phyloP scores from a whole-genome alignment of 2,329 filamentous ascomycete genomes.

The Escovopsis sp. region DNA sequence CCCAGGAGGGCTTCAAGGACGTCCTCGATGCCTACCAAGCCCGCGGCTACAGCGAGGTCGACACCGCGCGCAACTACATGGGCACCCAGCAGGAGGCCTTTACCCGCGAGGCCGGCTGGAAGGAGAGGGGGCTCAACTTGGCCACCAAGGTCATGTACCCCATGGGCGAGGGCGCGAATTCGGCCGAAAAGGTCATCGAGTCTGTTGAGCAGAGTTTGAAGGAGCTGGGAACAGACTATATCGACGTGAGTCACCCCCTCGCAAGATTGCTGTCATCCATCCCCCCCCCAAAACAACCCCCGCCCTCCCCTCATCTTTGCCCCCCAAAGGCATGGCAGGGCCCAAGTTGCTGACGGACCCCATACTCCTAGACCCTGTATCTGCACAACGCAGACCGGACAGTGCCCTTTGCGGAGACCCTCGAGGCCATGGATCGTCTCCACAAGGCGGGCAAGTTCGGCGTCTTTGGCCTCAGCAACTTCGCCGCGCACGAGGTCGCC shows the following conservation, averaged over 20 bases:
- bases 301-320: too few species aligned
- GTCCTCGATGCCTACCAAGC: constrained; percentile 61
- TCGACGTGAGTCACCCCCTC: constrained; percentile 40
- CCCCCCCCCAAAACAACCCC: too few species aligned
- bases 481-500: constrained; percentile 73
- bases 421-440: constrained; percentile 62
- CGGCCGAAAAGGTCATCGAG: constrained; percentile 46
- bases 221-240: constrained; percentile 56
- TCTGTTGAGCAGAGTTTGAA: constrained; percentile 53
- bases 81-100: constrained; percentile 63
- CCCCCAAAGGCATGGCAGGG: too few species aligned
- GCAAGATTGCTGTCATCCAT: too few species aligned
- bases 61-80: constrained; percentile 67
- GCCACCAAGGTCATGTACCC: constrained; percentile 69
- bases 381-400: constrained; percentile 36
- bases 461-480: constrained; percentile 68
- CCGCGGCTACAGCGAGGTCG: constrained; percentile 72
- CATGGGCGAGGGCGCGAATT: constrained; percentile 40
- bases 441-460: constrained; percentile 81
- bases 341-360: too few species aligned
- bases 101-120: constrained; percentile 61
- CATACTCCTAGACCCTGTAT: constrained; percentile 19
- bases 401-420: constrained; percentile 64
- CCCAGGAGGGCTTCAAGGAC: constrained; percentile 49
- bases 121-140: constrained; percentile 59